Evolutionary conservation across 208 protist genomes (phyloP), one percentile per base, ranked within the genome.

Genomic region (Endotrypanum monterogeii): DNA sequence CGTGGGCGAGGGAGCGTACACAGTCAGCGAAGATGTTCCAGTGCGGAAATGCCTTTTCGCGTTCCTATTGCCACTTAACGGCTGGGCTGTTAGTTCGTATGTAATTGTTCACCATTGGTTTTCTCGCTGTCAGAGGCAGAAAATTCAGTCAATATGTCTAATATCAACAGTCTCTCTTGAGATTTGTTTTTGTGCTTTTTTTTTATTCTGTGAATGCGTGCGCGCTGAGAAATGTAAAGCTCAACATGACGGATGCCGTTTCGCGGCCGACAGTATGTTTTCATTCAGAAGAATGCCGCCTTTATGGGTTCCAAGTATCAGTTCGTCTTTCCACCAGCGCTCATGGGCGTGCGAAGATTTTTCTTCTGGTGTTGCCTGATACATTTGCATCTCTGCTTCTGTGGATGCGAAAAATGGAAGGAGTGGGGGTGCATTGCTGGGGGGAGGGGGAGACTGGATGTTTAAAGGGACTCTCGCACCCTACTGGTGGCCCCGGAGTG

Each of bases 31-130:
- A 41, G 32, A 62, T n/a, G 5, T 6, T 1, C 37, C 6, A 30
- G 60, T 28, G 35, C 44, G 14, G 16, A 3, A 23, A 46, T 30
- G 60, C 8, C 20, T 39, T 65, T 23, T 46, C 23, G 60, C 25
- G 32, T 65, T 25, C 35, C 20, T 46, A 18, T 16, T 73, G 30
- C 35, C 35, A 60, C 51, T 46, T 35, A 56, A 35, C 30, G 39
- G 20, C 28, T 35, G 6, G 46, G 6, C 18, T 30, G 8, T 18
- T 2, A 23, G n/a, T 25, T 25, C 50, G 11, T 54, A 55, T 54
- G 25, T 54, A 68, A 25, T 61, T 56, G 71, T 54, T 50, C 46
- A 12, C 48, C n/a, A 70, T 23, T 66, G 58, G 35, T 48, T 72
- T 48, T 73, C 54, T 65, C 23, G n/a, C 39, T 23, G 23, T 4